Evolutionary conservation across 176 grass and related monocot species (phyloP).

Genomic region (Phoenix dactylifera): DNA sequence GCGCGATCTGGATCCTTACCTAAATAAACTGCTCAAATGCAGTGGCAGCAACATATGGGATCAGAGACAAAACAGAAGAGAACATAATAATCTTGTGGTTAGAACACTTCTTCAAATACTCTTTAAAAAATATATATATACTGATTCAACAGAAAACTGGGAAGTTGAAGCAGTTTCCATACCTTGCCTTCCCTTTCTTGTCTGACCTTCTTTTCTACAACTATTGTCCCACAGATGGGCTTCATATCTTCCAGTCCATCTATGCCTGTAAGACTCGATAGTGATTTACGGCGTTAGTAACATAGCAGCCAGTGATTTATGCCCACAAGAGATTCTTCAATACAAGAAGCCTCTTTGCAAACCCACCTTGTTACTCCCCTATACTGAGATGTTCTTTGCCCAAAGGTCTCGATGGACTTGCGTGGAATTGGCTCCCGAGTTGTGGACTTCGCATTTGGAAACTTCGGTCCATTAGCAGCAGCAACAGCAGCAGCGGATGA

Average conservation of each 20-base stretch:
- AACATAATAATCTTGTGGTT: no score
- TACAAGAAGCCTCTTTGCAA: no score
- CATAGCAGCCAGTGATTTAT: no score
- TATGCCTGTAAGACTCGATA: conserved; percentile 33
- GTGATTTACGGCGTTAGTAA: not conserved
- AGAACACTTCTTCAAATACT: no score
- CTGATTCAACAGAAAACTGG: not conserved
- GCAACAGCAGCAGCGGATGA: not conserved
- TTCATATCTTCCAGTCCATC: conserved; percentile 92
- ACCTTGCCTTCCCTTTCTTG: conserved; percentile 97
- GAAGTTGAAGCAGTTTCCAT: not conserved
- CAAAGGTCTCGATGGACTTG: conserved; percentile 59
- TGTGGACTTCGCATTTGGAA: conserved; percentile 6
- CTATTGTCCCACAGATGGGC: conserved; percentile 95
- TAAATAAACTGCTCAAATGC: conserved; percentile 65
- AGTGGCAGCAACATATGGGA: not conserved
- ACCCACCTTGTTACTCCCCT: conserved; percentile 70
- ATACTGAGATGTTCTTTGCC: conserved; percentile 86
- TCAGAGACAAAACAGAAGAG: not conserved
- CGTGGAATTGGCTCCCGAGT: conserved; percentile 25
- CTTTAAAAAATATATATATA: not conserved
- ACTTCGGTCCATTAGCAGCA: not conserved
- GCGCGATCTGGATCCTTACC: conserved; percentile 25
- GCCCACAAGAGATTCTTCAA: no score
- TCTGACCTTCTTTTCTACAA: conserved; percentile 87